Evolutionary conservation across 768 basidiomycete species (phyloP), one percentile per base, ranked within the genome.

Genomic region (Boletus tomentosulus): DNA sequence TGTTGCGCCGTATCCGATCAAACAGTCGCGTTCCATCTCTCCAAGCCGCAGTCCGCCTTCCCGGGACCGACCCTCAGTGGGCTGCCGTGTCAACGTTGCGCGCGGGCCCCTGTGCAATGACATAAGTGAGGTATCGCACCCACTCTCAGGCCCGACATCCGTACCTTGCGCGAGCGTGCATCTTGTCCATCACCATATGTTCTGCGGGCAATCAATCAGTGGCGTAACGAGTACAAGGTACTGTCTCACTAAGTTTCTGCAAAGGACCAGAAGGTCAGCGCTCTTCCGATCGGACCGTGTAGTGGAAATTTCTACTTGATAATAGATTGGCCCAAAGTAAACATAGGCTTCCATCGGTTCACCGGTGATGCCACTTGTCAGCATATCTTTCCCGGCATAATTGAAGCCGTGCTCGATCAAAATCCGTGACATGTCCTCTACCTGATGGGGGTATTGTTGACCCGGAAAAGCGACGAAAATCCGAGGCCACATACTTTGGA

Each of bases 151-250:
- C 9, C 22, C 42, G 48, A 31, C 38, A 25, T 27, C 35, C 78
- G 62, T 69, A 87, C 92, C 92, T 87, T 48, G 97, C 94, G 54
- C 97, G 87, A 60, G 97, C 97, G 63, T 99, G 97, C 97, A 99
- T 99, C 78, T 99, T 99, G 79, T 99, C 97, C 87, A 98, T 89
- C 48, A 98, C 96, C 96, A 98, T 98, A 75, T 96, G 95, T 76
- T 95, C 86, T 89, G 60, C 38, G 47, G 37, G 24, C 54, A 60
- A 46, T 51, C 37, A 47, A 38, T 35, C 47, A 6, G 50, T 47
- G 46, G 22, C 44, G 50, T 44, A 48, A 30, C 42, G 42, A 46
- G 25, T 10, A 31, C 44, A 31, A 31, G 25, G 16, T 12, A 11
- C 10, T 42, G 51, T 57, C 91, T 77, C 71, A 97, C 95, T 98